Conservation (phyloP, 2,329 filamentous ascomycete species). For the Monascus ruber region DNA sequence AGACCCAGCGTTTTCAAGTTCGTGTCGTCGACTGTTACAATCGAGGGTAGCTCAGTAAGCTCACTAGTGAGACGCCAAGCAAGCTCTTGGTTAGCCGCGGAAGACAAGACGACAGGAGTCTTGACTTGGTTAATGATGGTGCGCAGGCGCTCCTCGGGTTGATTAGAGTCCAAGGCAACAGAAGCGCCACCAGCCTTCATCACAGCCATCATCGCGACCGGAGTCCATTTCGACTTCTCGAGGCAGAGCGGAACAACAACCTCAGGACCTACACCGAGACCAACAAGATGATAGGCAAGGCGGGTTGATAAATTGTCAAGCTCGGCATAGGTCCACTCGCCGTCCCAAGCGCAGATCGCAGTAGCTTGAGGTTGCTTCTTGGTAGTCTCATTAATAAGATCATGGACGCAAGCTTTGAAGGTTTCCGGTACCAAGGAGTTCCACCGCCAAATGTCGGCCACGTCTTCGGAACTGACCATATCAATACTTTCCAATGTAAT, state of each 20-base stretch:
- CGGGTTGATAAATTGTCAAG: conserved; percentile 19
- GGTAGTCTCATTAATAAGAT: background rate
- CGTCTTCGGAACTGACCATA: conserved; percentile 4
- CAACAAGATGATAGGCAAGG: conserved; percentile 15
- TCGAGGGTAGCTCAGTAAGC: background rate
- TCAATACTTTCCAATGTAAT: conserved; percentile 1
- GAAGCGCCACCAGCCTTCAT: conserved; percentile 12
- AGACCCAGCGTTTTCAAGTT: background rate
- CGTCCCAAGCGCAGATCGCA: conserved; percentile 16
- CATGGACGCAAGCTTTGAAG: conserved; percentile 3
- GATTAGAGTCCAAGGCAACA: conserved; percentile 11
- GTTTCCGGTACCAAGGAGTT: conserved; percentile 4
- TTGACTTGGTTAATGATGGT: conserved; percentile 4
- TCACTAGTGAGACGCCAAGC: background rate
- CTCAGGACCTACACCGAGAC: conserved; percentile 17
- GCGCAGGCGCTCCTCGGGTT: conserved; percentile 9
- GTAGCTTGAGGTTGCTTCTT: background rate
- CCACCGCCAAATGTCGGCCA: conserved; percentile 6
- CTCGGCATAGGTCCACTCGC: conserved; percentile 11
- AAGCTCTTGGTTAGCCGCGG: background rate
- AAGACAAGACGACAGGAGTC: background rate
- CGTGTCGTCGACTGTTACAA: background rate
- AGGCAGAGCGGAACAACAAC: conserved; percentile 11
- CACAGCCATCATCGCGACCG: conserved; percentile 12
- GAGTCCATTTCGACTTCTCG: conserved; percentile 15